A percentile compares a stretch with the other conserved stretches of the same genome.
Conservation (phyloP, 169 alveolate genomes). For the Plasmodium inui region DNA sequence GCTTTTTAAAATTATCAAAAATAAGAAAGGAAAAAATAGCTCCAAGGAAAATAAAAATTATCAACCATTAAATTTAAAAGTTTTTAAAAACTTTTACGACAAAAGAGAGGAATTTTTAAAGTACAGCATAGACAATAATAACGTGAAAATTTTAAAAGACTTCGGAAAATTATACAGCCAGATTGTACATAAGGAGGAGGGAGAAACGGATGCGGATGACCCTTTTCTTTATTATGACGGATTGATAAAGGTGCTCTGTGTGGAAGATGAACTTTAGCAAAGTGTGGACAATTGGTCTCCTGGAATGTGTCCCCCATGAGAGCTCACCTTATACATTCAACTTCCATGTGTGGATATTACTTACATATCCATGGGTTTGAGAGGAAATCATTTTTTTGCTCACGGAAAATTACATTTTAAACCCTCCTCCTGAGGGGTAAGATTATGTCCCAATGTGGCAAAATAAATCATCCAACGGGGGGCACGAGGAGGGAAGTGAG, state of each 20-base stretch:
- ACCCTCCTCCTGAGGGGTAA: neutral
- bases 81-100: constrained; percentile 52
- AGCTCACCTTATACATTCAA: neutral
- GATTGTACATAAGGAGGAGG: constrained; percentile 42
- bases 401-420: neutral
- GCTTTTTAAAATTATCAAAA: constrained; percentile 61
- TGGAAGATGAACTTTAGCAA: constrained; percentile 14
- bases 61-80: constrained; percentile 62
- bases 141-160: constrained; percentile 55
- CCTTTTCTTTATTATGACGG: constrained; percentile 61
- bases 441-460: neutral
- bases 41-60: constrained; percentile 63
- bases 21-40: constrained; percentile 28
- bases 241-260: constrained; percentile 53
- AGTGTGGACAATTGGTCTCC: neutral
- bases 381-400: neutral
- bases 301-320: neutral
- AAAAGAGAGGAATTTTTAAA: constrained; percentile 56
- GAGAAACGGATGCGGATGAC: constrained; percentile 45
- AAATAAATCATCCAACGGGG: neutral
- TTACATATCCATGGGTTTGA: neutral
- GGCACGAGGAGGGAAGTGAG: neutral
- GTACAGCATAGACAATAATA: constrained; percentile 61
- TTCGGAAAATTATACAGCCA: constrained; percentile 37
- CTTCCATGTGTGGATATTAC: neutral